Percentiles rank a stretch among this genome's conserved stretches.
Evolutionary conservation across 768 basidiomycete species (phyloP).

Genomic region (Asterophora lycoperdoides): DNA sequence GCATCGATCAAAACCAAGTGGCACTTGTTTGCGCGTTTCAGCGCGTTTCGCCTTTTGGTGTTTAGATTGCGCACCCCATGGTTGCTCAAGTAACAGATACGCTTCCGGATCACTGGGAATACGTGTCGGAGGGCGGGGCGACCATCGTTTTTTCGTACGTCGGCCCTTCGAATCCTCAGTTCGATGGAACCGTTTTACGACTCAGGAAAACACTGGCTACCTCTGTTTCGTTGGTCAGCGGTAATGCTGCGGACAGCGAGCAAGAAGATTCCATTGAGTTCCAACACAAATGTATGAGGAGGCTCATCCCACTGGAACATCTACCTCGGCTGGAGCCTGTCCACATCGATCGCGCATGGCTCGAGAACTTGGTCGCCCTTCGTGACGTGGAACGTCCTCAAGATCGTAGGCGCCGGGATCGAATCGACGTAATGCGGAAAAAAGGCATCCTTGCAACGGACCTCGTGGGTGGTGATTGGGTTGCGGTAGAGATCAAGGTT

Average conservation of each 20-base stretch:
- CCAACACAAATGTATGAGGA: slow-evolving; percentile 58
- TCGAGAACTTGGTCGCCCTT: slow-evolving; percentile 44
- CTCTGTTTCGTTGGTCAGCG: neutral
- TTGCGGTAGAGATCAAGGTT: slow-evolving; percentile 93
- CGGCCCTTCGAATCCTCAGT: slow-evolving; percentile 48
- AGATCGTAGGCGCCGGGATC: slow-evolving; percentile 50
- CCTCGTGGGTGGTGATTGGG: slow-evolving; percentile 58
- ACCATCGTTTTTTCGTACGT: slow-evolving; percentile 83
- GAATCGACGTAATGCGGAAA: slow-evolving; percentile 49
- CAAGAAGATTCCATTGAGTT: slow-evolving; percentile 47
- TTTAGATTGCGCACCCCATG: slow-evolving; percentile 20
- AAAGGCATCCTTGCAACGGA: slow-evolving; percentile 79
- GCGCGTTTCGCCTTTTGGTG: too few relatives aligned
- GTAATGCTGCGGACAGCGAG: slow-evolving; percentile 18
- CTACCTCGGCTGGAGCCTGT: slow-evolving; percentile 58
- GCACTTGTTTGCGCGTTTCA: too few relatives aligned
- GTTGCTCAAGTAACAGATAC: slow-evolving; percentile 29
- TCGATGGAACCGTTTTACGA: slow-evolving; percentile 68
- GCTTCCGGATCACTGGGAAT: slow-evolving; percentile 61
- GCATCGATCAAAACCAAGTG: too few relatives aligned
- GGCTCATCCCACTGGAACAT: slow-evolving; percentile 56
- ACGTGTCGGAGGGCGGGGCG: slow-evolving; percentile 90
- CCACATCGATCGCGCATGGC: slow-evolving; percentile 50
- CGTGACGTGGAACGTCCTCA: slow-evolving; percentile 52
- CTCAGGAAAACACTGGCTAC: slow-evolving; percentile 54